These are phyloP conservation scores for Astrothelium subdiscretum DNA, from an alignment of 495 filamentous ascomycete species.

Conservation along the genomic window DNA sequence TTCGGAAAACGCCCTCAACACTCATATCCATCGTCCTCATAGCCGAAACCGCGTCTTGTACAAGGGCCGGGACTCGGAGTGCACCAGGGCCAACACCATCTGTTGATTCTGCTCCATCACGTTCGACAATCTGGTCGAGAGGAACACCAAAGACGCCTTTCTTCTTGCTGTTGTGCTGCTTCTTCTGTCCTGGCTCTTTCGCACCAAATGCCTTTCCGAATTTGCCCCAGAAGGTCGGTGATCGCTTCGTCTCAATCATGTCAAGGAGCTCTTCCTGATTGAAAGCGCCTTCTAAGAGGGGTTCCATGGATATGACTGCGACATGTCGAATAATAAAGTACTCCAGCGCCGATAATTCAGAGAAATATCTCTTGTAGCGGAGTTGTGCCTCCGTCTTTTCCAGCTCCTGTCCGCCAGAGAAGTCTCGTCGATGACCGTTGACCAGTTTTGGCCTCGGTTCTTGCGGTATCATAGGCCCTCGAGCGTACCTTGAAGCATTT, in stretches of 20 bases:
- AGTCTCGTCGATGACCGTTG: constrained; percentile 65
- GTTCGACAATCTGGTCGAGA: constrained; percentile 75
- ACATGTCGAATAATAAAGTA: constrained; percentile 96
- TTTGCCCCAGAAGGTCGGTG: constrained; percentile 84
- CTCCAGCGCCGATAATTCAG: constrained; percentile 87
- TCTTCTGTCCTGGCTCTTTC: constrained; percentile 60
- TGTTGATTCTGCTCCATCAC: constrained; percentile 89
- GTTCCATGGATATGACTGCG: constrained; percentile 91
- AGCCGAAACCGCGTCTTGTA: constrained; percentile 83
- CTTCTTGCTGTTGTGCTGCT: constrained; percentile 58
- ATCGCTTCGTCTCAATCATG: constrained; percentile 85
- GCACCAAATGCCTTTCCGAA: constrained; percentile 81
- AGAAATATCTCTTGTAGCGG: constrained; percentile 70
- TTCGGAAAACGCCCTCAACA: constrained; percentile 96
- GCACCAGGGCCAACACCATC: constrained; percentile 89
- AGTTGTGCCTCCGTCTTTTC: constrained; percentile 36
- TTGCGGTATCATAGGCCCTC: constrained; percentile 58
- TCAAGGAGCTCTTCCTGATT: constrained; percentile 88
- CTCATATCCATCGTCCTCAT: constrained; percentile 99
- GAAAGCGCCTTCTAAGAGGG: constrained; percentile 79
- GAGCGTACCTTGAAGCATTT: constrained; percentile 66
- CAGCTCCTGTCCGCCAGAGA: constrained; percentile 56
- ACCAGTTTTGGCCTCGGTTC: constrained; percentile 58
- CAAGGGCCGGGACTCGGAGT: constrained; percentile 72
- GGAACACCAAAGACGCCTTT: constrained; percentile 88